These are phyloP conservation scores for Cyberlindnera petersonii DNA, from an alignment of 805 yeast species.

Conservation along the genomic window DNA sequence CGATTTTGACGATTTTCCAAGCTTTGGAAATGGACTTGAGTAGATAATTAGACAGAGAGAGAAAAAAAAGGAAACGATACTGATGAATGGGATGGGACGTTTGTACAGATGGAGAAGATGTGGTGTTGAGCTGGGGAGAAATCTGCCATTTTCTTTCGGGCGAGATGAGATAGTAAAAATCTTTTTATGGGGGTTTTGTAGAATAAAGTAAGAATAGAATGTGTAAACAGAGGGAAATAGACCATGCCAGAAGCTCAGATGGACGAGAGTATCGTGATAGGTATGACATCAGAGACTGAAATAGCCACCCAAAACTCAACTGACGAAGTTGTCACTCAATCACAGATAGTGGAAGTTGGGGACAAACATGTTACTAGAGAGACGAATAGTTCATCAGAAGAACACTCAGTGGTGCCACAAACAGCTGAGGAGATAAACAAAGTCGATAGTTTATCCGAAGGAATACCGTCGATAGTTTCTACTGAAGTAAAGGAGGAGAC, in stretches of 20 bases:
- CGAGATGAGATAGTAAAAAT: constrained; percentile 5
- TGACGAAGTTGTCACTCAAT: too few relatives aligned
- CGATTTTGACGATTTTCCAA: constrained; percentile 10
- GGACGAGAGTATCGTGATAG: background rate
- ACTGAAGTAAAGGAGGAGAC: background rate
- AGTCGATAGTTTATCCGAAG: too few relatives aligned
- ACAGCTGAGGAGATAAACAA: too few relatives aligned
- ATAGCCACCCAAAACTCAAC: background rate
- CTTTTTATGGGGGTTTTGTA: constrained; percentile 1
- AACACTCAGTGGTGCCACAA: too few relatives aligned
- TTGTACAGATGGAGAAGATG: background rate
- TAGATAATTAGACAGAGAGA: background rate
- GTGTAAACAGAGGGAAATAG: constrained; percentile 1
- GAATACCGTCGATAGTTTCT: too few relatives aligned
- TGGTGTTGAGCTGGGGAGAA: too few relatives aligned
- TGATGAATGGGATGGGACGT: background rate
- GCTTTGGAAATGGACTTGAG: constrained; percentile 4
- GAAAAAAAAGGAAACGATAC: background rate
- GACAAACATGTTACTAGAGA: background rate
- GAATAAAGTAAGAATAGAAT: background rate
- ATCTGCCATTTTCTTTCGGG: constrained; percentile 14
- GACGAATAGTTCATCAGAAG: background rate
- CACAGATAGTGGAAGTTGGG: background rate
- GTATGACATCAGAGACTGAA: background rate
- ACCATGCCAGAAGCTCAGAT: too few relatives aligned